Conservation (phyloP, 306 rosid genomes). For the Fragaria vesca region DNA sequence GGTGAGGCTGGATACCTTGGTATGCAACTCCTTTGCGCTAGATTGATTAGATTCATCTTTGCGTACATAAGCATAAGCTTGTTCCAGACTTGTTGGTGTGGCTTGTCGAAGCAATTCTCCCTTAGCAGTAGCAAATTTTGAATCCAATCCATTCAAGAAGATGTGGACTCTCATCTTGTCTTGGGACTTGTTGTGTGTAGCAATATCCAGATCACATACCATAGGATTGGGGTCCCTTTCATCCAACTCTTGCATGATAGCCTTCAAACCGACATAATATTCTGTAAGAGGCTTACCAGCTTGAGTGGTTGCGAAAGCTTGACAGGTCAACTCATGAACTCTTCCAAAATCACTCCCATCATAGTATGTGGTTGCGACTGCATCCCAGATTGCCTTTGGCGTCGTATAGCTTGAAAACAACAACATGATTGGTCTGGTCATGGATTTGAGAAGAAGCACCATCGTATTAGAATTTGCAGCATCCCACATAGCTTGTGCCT, state of each 20-base stretch:
- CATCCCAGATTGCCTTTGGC: background rate
- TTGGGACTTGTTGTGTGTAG: background rate
- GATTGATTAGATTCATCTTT: background rate
- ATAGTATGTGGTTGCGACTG: background rate
- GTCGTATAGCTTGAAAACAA: background rate
- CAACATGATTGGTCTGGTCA: background rate
- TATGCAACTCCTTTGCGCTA: background rate
- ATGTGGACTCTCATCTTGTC: background rate
- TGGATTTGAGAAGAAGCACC: too few relatives aligned
- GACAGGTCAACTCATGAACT: background rate
- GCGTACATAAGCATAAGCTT: background rate
- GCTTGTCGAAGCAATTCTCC: background rate
- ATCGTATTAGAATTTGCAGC: too few relatives aligned
- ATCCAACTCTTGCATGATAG: background rate
- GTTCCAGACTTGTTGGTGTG: background rate
- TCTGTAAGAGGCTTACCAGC: background rate
- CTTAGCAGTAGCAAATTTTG: background rate
- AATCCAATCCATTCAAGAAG: background rate
- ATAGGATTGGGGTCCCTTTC: background rate
- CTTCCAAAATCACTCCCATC: background rate
- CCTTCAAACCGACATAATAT: background rate
- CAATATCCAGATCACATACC: background rate
- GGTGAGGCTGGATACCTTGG: too few relatives aligned
- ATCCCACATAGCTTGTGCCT: too few relatives aligned
- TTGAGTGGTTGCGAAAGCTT: background rate